phyloP scores from a whole-genome alignment of 179 eudicot genomes.

The Patellifolia procumbens region DNA sequence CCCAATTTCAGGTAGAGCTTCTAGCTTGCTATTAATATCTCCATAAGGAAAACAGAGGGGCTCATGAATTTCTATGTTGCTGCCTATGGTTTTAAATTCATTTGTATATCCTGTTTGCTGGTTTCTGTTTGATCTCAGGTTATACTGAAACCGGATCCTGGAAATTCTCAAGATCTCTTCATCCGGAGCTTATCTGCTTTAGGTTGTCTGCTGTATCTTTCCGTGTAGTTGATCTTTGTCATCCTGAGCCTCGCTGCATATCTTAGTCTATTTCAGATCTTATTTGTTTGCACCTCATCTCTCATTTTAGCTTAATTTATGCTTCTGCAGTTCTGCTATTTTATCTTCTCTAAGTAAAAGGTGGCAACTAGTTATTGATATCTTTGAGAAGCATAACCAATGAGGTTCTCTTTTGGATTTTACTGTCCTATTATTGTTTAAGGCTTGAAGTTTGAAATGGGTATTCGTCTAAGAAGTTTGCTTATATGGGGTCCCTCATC shows the following conservation, averaged over 20 bases:
- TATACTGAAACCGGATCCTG: slow-evolving; percentile 98
- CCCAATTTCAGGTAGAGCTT: slow-evolving; percentile 89
- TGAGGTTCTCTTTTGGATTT: background rate
- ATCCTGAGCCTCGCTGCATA: background rate
- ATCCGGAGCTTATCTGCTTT: slow-evolving; percentile 86
- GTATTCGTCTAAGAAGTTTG: background rate
- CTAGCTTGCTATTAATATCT: slow-evolving; percentile 5
- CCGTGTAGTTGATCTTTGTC: background rate
- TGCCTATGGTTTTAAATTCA: background rate
- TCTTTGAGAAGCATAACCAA: background rate
- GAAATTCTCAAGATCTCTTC: slow-evolving; percentile 97
- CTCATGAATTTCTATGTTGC: background rate
- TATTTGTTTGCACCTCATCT: background rate
- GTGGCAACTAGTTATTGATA: background rate
- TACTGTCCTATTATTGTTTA: background rate
- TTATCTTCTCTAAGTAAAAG: background rate
- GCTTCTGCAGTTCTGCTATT: background rate
- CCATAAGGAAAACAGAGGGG: background rate
- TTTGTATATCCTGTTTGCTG: slow-evolving; percentile 20
- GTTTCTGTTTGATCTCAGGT: slow-evolving; percentile 63
- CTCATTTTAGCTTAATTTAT: background rate
- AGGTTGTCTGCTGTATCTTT: slow-evolving; percentile 44
- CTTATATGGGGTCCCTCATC: background rate
- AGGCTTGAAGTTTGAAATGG: background rate
- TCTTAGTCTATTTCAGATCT: background rate